Evolutionary conservation across 2,329 filamentous ascomycete species (phyloP), one percentile per base, ranked within the genome.

Genomic region (Elsinoe fawcettii): DNA sequence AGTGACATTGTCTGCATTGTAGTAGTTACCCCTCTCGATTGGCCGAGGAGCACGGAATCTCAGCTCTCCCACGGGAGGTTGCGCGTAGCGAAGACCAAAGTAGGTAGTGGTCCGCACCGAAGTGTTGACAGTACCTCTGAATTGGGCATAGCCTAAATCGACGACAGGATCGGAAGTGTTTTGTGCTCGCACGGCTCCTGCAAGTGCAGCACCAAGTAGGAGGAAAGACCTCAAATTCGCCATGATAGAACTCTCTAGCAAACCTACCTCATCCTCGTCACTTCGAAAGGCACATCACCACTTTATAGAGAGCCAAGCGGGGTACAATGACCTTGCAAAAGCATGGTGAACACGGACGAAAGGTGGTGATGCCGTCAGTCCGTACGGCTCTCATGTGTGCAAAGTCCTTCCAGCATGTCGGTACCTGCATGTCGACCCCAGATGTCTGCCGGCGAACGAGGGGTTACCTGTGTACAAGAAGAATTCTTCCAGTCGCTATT

Each of bases 11-110:
- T 47, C 60, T 14, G 56, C 23, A 32, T 61, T 51, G 54, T 61
- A 65, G 43, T 61, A 59, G 23, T 63, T 65, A 16, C 60, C 59
- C 3, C 30, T 16, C 49, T 66, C 65, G 47, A 70, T 69, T 4
- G 65, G 61, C 5, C 55, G 37, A 5, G 69, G 67, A 23, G 65
- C 61, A 55, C 65, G 64, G 67, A 68, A 71, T 6, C 69, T 64
- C 11, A 69, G 63, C 4, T 63, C 25, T 3, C 65, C 68, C 2
- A 63, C 58, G 5, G 69, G 69, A 8, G 64, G 57, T 27, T 63
- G 60, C 3, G 69, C 68, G 55, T 66, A 71, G 2, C 59, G 65
- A 20, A 67, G 59, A 37, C 64, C 64, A 51, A 58, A 66, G 60
- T 61, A 66, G 18, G 71, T 58, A 12, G 56, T 58, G 20, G 37